Percentiles rank a stretch among this genome's conserved stretches.
Conservation (phyloP, 2,329 filamentous ascomycete genomes). For the Aspergillus quadrilineatus region DNA sequence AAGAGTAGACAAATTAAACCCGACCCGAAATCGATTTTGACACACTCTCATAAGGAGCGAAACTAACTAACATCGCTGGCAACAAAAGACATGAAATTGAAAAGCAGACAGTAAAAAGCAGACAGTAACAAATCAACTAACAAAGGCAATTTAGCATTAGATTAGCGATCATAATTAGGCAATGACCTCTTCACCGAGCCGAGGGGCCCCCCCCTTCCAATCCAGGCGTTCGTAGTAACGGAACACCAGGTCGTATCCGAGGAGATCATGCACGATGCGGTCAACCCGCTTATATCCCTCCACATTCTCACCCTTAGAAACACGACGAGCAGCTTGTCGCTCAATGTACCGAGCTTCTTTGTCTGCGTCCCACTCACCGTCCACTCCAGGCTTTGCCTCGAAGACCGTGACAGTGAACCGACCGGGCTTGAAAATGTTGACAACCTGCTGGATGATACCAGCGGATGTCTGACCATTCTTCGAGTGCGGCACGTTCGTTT, state of each 20-base stretch:
- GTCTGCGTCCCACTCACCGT: conserved; percentile 28
- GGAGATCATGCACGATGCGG: conserved; percentile 93
- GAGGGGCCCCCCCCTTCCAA: conserved; percentile 66
- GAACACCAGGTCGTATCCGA: conserved; percentile 96
- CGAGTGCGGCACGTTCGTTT: conserved; percentile 91
- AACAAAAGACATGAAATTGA: background rate
- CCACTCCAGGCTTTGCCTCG: conserved; percentile 69
- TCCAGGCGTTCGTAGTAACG: conserved; percentile 92
- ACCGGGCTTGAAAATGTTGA: conserved; percentile 94
- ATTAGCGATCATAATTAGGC: conserved; percentile 1
- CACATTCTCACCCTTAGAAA: conserved; percentile 69
- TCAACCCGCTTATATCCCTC: conserved; percentile 86
- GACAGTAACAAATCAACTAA: background rate
- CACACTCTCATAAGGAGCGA: background rate
- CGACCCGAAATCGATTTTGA: background rate
- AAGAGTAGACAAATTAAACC: background rate
- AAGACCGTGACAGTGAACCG: conserved; percentile 97
- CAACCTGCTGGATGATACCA: conserved; percentile 90
- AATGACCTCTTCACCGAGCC: conserved; percentile 55
- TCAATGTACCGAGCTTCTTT: conserved; percentile 44
- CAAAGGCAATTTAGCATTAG: background rate
- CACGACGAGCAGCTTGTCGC: conserved; percentile 44
- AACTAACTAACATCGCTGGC: conserved; percentile 1
- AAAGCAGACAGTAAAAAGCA: background rate
- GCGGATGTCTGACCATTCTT: conserved; percentile 85